Percentiles rank a stretch among this genome's conserved stretches.
These are phyloP conservation scores for Tylopilus plumbeoviolaceoides DNA, from an alignment of 768 basidiomycete genomes.

Conservation along the genomic window DNA sequence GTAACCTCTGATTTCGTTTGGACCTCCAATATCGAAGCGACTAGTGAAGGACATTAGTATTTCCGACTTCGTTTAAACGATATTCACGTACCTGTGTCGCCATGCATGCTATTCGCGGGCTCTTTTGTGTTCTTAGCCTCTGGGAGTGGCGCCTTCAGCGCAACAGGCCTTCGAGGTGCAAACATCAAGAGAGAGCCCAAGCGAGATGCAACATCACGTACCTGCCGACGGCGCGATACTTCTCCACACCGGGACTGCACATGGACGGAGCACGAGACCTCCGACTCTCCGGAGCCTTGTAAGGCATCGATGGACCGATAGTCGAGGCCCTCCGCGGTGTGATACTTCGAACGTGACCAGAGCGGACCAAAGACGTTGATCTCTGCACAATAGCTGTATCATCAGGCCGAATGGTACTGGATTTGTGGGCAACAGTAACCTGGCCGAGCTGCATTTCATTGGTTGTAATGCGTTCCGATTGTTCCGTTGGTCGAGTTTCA, in stretches of 20 bases:
- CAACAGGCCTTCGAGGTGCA: background rate
- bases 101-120: too few species aligned
- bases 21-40: background rate
- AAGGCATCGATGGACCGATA: background rate
- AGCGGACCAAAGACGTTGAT: background rate
- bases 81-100: background rate
- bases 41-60: background rate
- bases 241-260: background rate
- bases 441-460: background rate
- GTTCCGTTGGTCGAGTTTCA: background rate
- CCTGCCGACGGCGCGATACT: background rate
- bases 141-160: background rate
- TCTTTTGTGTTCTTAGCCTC: background rate
- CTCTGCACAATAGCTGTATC: background rate
- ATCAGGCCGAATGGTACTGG: background rate
- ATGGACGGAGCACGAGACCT: background rate
- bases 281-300: background rate
- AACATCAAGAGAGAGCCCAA: background rate
- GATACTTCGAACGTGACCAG: background rate
- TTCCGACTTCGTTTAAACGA: background rate
- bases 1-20: background rate
- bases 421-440: background rate
- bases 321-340: background rate
- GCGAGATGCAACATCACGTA: background rate
- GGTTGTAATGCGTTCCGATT: background rate